phyloP scores from a whole-genome alignment of 345 rosid genomes.

The Gossypium anomalum region DNA sequence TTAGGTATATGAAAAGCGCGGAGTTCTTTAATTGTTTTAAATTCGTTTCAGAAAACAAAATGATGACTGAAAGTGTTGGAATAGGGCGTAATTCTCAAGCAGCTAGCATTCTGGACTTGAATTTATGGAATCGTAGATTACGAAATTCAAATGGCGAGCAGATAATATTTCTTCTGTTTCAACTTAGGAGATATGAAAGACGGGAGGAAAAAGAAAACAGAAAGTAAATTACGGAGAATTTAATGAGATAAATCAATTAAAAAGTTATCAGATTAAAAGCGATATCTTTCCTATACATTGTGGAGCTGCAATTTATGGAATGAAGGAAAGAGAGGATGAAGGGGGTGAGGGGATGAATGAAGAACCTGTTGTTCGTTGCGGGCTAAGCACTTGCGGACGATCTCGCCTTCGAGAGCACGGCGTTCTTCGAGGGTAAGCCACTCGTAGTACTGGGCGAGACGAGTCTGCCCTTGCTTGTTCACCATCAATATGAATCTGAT shows the following conservation, averaged over 20 bases:
- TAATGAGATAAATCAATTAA: not conserved
- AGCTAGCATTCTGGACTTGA: not conserved
- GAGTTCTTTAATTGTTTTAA: not conserved
- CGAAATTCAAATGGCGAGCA: not conserved
- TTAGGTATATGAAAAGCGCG: not conserved
- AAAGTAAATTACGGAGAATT: not conserved
- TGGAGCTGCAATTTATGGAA: not conserved
- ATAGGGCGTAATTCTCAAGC: not conserved
- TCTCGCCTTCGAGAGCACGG: constrained; percentile 97
- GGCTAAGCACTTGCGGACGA: constrained; percentile 98
- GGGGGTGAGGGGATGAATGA: not conserved
- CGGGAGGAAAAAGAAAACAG: not conserved
- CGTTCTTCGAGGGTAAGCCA: constrained; percentile 98
- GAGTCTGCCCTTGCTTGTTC: constrained; percentile 98
- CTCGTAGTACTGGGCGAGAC: constrained; percentile 95
- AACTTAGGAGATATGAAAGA: not conserved
- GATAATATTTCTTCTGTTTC: not conserved
- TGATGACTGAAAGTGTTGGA: not conserved
- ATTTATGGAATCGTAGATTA: not conserved
- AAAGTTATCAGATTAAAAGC: no score
- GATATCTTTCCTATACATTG: no score
- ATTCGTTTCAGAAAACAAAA: not conserved
- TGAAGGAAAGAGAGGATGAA: not conserved
- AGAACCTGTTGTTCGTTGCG: constrained; percentile 93
- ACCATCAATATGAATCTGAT: constrained; percentile 96